These are phyloP conservation scores for Fusarium fujikuroi DNA, from an alignment of 2,329 filamentous ascomycete genomes.

Conservation along the genomic window DNA sequence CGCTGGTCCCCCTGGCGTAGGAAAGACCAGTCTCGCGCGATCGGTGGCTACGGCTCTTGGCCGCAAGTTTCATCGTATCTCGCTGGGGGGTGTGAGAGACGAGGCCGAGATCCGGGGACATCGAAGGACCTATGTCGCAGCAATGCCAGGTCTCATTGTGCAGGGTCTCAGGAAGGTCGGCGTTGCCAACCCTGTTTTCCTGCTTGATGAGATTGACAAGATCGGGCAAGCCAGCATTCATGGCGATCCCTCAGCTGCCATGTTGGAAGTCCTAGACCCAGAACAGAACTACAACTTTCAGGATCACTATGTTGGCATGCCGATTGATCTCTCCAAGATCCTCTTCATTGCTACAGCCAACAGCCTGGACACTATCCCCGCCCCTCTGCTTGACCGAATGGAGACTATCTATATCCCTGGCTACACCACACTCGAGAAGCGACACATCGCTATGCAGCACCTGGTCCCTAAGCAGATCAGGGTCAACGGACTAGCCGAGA, in stretches of 20 bases:
- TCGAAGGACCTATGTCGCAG: constrained; percentile 93
- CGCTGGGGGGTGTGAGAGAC: constrained; percentile 92
- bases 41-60: constrained; percentile 93
- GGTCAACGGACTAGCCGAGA: constrained; percentile 82
- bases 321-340: constrained; percentile 94
- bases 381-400: constrained; percentile 96
- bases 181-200: constrained; percentile 92
- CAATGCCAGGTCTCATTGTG: constrained; percentile 97
- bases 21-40: constrained; percentile 94
- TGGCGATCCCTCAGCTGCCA: constrained; percentile 94
- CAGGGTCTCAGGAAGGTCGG: constrained; percentile 95
- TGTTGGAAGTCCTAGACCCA: constrained; percentile 97
- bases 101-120: constrained; percentile 98
- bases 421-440: constrained; percentile 97
- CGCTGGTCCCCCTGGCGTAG: constrained; percentile 91
- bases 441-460: constrained; percentile 91
- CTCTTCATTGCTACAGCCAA: constrained; percentile 98
- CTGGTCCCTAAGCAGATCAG: constrained; percentile 96
- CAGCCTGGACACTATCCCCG: constrained; percentile 90
- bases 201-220: constrained; percentile 99
- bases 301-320: constrained; percentile 96
- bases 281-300: constrained; percentile 96
- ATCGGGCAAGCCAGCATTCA: constrained; percentile 91
- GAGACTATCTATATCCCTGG: constrained; percentile 93
- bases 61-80: constrained; percentile 96